Base-by-base conservation (phyloP, 2,329 filamentous ascomycete species). In the Colletotrichum sp. region DNA sequence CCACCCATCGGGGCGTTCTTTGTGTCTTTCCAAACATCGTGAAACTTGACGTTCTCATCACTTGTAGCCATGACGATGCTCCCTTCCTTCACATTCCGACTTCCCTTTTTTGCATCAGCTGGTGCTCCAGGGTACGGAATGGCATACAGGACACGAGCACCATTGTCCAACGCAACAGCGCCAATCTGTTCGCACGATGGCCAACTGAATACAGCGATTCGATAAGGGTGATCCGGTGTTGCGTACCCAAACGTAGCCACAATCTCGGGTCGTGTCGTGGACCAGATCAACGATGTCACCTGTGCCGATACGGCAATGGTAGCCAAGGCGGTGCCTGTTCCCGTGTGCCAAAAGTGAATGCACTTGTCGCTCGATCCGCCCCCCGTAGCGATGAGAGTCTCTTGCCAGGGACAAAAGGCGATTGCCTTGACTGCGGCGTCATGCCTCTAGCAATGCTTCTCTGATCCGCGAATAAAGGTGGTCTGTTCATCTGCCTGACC, bases 131-230 rank as follows among this genome's bases (percentile, higher is more conserved):
- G 95, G 83, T 97, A 99, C 2, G 94, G 89, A 64, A 99, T 93
- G n/a, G 95, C 96, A 84, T 94, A 98, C 34, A 99, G 86, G 12
- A 96, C 96, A 49, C 95, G 90, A 82, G 95, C 91, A 76, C 95
- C 93, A 39, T 93, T 92, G 66, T 92, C 93, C 96, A 92, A 99
- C 1, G 96, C 95, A 72, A 99, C 94, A 18, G 94, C 93, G 13
- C 95, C 94, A 2, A 98, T 91, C 82, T 97, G 95, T 78, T 92
- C 92, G 84, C 97, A 99, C 71, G 95, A 94, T 0, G 97, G 97
- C 97, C 97, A 99, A 62, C 94, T 94, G 85, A 98, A 99, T 10
- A 99, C 93, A 3, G 96, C 97, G 78, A 99, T 95, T 24, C 97
- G 93, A 80, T 94, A 95, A 0, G 94, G 92, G 81, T 99, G 97